Evolutionary conservation across 1,139 yeast species (phyloP), one percentile per base, ranked within the genome.

Genomic region (Groenewaldozyma auringiensis): DNA sequence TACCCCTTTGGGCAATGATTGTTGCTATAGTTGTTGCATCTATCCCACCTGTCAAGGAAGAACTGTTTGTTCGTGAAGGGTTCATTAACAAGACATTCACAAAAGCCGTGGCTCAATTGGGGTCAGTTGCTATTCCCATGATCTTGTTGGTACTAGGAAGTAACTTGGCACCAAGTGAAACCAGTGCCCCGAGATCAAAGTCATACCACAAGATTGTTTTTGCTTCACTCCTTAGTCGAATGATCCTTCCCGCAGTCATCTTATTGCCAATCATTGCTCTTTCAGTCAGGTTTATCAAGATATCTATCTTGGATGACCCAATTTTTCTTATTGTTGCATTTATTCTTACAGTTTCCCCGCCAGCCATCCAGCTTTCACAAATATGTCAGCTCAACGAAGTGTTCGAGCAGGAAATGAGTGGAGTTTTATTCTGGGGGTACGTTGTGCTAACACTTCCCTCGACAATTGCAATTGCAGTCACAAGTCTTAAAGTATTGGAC

Each of bases 1-100:
- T 97, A 9, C 98, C 98, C 8, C 70, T 92, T 51, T 92, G 88
- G 73, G 82, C 97, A 11, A 92, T 92, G 97, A 64, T 86, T 21
- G 65, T 82, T 1, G 81, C 96, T 8, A 79, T 92, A 17, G 52
- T 85, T 21, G 89, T 92, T 46, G 98, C 97, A 1, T 78, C 94
- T 0, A 71, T 86, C 16, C 87, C 94, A 2, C 68, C 73, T 1
- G 62, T 89, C 25, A 86, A 86, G 58, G 67, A 71, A 42, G 73
- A 76, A 47, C 76, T 89, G 52, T 89, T 83, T 64, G 78, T 76
- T 44, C 54, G 59, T 13, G 65, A 72, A 36, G 82, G 85, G 1
- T 88, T 92, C 59, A 63, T 87, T 25, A 81, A 83, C 57, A 80
- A 82, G 54, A 89, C 97, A 0, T 59, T 89, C 41, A 78, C 95